phyloP scores from a whole-genome alignment of 2,329 filamentous ascomycete genomes.

The Ceratocystis destructans region DNA sequence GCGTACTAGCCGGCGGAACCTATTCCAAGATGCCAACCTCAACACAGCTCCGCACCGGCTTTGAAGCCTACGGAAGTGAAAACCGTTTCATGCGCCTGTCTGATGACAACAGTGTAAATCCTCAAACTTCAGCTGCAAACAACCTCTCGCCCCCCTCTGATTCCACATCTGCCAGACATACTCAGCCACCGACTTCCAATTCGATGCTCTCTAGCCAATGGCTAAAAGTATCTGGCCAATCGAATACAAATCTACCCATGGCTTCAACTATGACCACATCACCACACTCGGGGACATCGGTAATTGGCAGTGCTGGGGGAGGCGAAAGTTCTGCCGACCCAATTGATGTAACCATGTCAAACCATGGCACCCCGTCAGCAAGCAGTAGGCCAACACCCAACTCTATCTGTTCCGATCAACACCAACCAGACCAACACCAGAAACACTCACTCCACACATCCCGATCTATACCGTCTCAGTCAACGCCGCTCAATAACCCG shows the following conservation, averaged over 20 bases:
- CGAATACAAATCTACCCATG: neutral
- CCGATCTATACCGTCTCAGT: neutral
- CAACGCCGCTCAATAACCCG: neutral
- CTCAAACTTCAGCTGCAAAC: conserved; percentile 29
- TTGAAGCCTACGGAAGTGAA: conserved; percentile 33
- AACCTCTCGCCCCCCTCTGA: conserved; percentile 21
- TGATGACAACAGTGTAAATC: conserved; percentile 31
- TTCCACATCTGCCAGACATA: neutral
- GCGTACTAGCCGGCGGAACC: neutral
- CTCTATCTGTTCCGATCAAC: conserved; percentile 11
- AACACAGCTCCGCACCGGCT: conserved; percentile 24
- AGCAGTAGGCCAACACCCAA: conserved; percentile 14
- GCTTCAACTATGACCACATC: neutral
- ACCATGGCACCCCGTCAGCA: conserved; percentile 7
- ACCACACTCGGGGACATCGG: neutral
- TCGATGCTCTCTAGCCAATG: conserved; percentile 7
- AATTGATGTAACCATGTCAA: conserved; percentile 6
- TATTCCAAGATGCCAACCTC: neutral
- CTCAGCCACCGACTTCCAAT: neutral
- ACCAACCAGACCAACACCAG: conserved; percentile 13
- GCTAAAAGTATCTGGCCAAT: neutral
- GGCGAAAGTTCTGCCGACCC: neutral
- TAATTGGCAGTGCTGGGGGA: neutral
- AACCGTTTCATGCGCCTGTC: conserved; percentile 31
- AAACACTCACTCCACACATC: neutral